A percentile compares a stretch with the other conserved stretches of the same genome.
Conservation (phyloP, 495 filamentous ascomycete genomes). For the Aspergillus funiculosus region DNA sequence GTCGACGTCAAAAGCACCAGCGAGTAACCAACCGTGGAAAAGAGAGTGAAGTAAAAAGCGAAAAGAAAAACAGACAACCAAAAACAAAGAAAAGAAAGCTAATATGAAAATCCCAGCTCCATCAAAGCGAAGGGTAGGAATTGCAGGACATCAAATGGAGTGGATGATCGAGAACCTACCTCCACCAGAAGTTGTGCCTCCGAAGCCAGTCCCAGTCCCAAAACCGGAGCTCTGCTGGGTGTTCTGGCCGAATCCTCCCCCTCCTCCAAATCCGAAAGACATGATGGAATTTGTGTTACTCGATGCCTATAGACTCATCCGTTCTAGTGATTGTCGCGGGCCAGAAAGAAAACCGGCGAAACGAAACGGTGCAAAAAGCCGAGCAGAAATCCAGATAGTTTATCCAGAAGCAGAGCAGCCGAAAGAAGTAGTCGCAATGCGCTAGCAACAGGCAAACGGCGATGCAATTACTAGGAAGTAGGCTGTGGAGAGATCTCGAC, state of each 20-base stretch:
- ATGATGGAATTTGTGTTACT: slow-evolving; percentile 33
- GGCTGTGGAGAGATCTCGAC: slow-evolving; percentile 10
- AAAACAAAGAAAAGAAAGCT: slow-evolving; percentile 15
- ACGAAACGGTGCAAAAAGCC: slow-evolving; percentile 4
- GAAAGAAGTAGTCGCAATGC: slow-evolving; percentile 6
- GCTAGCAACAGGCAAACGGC: slow-evolving; percentile 2
- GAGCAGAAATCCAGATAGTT: background rate
- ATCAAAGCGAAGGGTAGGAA: slow-evolving; percentile 13
- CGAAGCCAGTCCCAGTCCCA: slow-evolving; percentile 37
- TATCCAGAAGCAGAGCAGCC: background rate
- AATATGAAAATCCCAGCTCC: too few relatives aligned
- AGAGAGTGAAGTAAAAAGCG: slow-evolving; percentile 17
- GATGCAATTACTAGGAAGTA: background rate
- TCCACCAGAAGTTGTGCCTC: slow-evolving; percentile 36
- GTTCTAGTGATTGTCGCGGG: slow-evolving; percentile 17
- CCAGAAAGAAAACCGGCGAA: background rate
- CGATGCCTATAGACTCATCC: slow-evolving; percentile 33
- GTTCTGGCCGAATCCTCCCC: slow-evolving; percentile 56
- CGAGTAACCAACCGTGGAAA: slow-evolving; percentile 19
- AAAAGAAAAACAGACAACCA: slow-evolving; percentile 16
- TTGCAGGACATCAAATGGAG: slow-evolving; percentile 8
- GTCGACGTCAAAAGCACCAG: slow-evolving; percentile 36
- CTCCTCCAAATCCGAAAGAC: slow-evolving; percentile 32
- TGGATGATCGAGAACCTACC: slow-evolving; percentile 49
- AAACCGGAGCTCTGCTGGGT: slow-evolving; percentile 53